Conservation (phyloP, 2,329 filamentous ascomycete species). For the Aspergillus fumigatiaffinis region DNA sequence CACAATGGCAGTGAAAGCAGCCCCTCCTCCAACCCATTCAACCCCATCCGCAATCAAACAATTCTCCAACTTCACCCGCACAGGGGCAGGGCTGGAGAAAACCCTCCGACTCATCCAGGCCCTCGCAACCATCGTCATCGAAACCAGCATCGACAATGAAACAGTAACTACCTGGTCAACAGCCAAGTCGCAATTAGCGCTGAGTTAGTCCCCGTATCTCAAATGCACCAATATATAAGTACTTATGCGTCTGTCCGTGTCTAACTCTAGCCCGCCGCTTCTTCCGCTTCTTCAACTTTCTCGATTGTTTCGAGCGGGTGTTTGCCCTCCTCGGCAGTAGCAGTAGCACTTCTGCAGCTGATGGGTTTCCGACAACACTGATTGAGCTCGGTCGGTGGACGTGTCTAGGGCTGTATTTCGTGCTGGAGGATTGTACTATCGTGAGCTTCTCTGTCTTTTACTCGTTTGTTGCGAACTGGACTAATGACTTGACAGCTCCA, state of each 20-base stretch:
- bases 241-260: background rate
- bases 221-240: background rate
- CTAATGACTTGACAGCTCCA: constrained; percentile 30
- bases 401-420: constrained; percentile 63
- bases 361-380: constrained; percentile 25
- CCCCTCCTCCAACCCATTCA: no score
- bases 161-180: constrained; percentile 28
- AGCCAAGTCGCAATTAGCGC: constrained; percentile 35
- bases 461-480: constrained; percentile 19
- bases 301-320: constrained; percentile 56
- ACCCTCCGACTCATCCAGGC: constrained; percentile 33
- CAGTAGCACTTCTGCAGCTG: constrained; percentile 1
- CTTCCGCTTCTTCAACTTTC: constrained; percentile 66
- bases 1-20: background rate
- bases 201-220: constrained; percentile 30
- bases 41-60: constrained; percentile 9
- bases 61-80: constrained; percentile 26
- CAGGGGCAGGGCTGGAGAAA: constrained; percentile 30
- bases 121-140: constrained; percentile 22
- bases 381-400: constrained; percentile 56
- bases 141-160: constrained; percentile 12
- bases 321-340: constrained; percentile 36
- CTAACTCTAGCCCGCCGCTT: constrained; percentile 51
- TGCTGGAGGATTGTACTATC: constrained; percentile 63
- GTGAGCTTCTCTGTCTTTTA: constrained; percentile 39